Conservation (phyloP, 2,329 filamentous ascomycete genomes). For the Calonectria leucothoes region DNA sequence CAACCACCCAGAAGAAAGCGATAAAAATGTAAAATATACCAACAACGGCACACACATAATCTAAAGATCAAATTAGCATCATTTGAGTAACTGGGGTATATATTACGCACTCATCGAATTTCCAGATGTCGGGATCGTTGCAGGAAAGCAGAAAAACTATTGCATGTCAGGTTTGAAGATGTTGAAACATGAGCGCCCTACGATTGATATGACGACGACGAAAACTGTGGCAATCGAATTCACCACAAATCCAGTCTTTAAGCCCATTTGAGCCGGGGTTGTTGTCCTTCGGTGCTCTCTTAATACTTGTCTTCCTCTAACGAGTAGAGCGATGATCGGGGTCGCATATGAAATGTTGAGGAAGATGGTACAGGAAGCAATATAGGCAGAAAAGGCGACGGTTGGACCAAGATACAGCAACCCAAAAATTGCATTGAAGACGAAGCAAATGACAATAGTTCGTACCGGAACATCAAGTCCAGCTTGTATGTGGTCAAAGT, state of each 20-base stretch:
- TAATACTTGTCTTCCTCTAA: conserved; percentile 47
- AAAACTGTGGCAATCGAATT: conserved; percentile 43
- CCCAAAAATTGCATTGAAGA: conserved; percentile 56
- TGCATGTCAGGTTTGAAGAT: neutral
- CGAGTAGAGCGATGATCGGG: conserved; percentile 50
- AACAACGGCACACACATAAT: neutral
- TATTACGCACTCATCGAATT: conserved; percentile 19
- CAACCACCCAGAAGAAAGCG: neutral
- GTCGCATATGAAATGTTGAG: conserved; percentile 57
- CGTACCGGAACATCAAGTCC: conserved; percentile 53
- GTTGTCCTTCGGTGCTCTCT: conserved; percentile 34
- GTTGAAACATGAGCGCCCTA: conserved; percentile 11
- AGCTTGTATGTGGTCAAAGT: conserved; percentile 47
- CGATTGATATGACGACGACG: conserved; percentile 50
- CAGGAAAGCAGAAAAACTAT: conserved; percentile 26
- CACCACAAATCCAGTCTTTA: conserved; percentile 33
- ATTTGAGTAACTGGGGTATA: too few relatives aligned
- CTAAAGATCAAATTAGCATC: neutral
- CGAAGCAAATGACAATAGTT: conserved; percentile 51
- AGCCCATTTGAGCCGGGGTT: conserved; percentile 42
- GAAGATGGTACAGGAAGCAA: conserved; percentile 56
- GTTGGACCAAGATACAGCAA: conserved; percentile 55
- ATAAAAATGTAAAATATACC: neutral
- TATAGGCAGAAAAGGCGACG: conserved; percentile 58
- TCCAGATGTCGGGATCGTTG: conserved; percentile 9